Conservation (phyloP, 2,329 filamentous ascomycete genomes). For the Colletotrichum eleusines region DNA sequence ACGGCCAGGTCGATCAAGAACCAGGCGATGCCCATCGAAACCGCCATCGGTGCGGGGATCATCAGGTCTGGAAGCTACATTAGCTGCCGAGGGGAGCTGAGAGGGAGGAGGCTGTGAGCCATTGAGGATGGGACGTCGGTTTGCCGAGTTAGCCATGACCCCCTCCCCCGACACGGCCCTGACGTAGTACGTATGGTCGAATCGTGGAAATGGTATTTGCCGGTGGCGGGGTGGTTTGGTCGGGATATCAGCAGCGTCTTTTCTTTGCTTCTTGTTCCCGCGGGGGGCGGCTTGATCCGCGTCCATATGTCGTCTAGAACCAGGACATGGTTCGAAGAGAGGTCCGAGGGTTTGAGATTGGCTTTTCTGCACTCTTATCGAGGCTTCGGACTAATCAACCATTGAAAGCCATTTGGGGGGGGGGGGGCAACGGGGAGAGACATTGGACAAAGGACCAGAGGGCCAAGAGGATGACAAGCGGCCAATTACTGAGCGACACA, state of each 20-base stretch:
- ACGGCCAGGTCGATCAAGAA: not conserved
- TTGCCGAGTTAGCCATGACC: conserved; percentile 30
- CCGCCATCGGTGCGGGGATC: not conserved
- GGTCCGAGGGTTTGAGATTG: not conserved
- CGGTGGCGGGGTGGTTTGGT: conserved; percentile 1
- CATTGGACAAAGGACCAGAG: not conserved
- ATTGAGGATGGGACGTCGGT: not conserved
- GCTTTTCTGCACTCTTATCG: not conserved
- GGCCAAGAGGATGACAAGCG: not conserved
- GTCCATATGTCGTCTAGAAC: not conserved
- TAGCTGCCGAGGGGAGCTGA: too few relatives aligned
- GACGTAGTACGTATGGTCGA: conserved; percentile 15
- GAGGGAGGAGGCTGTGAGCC: not conserved
- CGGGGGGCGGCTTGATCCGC: conserved; percentile 1
- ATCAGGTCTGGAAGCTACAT: not conserved
- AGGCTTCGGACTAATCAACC: too few relatives aligned
- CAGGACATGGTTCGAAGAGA: not conserved
- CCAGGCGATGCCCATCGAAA: not conserved
- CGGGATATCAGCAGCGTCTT: conserved; percentile 30
- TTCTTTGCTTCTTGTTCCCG: not conserved
- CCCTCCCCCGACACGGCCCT: conserved; percentile 18
- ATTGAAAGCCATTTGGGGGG: too few relatives aligned
- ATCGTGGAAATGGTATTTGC: conserved; percentile 7
- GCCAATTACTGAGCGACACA: conserved; percentile 24
- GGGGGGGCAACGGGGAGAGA: too few relatives aligned